Evolutionary conservation across 1,284 basidiomycete genomes (phyloP).

Genomic region (Pterulicium gracile): DNA sequence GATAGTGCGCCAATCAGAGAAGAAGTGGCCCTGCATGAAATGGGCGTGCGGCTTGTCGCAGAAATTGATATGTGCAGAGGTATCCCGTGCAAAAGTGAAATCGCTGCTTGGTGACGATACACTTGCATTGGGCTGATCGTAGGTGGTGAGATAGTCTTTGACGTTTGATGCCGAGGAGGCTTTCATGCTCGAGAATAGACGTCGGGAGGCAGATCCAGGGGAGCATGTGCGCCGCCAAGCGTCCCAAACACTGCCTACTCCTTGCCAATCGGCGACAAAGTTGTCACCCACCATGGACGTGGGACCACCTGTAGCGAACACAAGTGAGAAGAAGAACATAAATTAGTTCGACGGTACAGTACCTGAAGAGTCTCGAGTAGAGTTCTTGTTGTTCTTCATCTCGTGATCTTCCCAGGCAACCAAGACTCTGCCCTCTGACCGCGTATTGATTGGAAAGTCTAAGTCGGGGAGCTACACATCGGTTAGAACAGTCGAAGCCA

Average conservation of each 20-base stretch:
- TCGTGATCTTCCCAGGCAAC: slow-evolving; percentile 76
- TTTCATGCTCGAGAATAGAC: slow-evolving; percentile 67
- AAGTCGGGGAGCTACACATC: slow-evolving; percentile 69
- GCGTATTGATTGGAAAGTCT: slow-evolving; percentile 86
- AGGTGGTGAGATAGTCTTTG: slow-evolving; percentile 8
- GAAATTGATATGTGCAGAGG: slow-evolving; percentile 63
- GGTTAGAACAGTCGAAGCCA: slow-evolving; percentile 5
- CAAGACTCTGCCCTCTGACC: slow-evolving; percentile 84
- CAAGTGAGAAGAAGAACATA: slow-evolving; percentile 7
- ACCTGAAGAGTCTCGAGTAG: slow-evolving; percentile 43
- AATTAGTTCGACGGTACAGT: slow-evolving; percentile 11
- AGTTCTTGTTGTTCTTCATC: slow-evolving; percentile 65
- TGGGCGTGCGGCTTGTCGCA: slow-evolving; percentile 77
- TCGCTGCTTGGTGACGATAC: slow-evolving; percentile 30
- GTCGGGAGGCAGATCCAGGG: slow-evolving; percentile 70
- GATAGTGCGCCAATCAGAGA: slow-evolving; percentile 88
- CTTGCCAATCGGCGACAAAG: slow-evolving; percentile 79
- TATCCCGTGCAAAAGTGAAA: slow-evolving; percentile 47
- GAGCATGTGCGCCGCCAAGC: slow-evolving; percentile 83
- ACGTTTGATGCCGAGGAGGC: slow-evolving; percentile 12
- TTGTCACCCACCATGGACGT: slow-evolving; percentile 51
- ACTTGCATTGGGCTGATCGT: slow-evolving; percentile 12
- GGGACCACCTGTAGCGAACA: slow-evolving; percentile 35
- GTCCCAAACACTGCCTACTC: slow-evolving; percentile 84
- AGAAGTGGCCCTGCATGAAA: slow-evolving; percentile 86